Base-by-base conservation (phyloP, 257 asterid genomes). In the Parsonsia alboflavescens region DNA sequence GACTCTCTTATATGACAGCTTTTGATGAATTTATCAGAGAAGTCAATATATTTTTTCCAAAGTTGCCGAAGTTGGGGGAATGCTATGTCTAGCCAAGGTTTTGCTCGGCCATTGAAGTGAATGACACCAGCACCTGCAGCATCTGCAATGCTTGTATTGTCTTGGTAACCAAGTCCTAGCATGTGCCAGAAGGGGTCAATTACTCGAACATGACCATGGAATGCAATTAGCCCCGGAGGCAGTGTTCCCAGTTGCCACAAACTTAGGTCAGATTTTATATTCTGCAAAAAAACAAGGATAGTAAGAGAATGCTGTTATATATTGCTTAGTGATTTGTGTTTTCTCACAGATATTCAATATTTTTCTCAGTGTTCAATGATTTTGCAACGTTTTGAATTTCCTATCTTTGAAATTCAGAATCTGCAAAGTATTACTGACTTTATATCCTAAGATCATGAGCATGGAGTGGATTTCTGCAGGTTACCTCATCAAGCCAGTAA, bases 61-160 rank as follows among this genome's bases (percentile, higher is more conserved):
- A 94, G 82, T 28, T 89, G 86, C 58, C 91, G 86, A 54, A 94
- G 88, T 53, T 94, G 84, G 74, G 97, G 97, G 80, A 94, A 90
- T 75, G 97, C 97, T 80, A 94, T 94, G 68, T 94, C 98, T 10
- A 94, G 89, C 98, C 98, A 94, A 73, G 98, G 98, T 87, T 94
- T 94, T 76, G 98, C 97, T 87, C 97, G 83, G 56, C 98, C 98
- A 68, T 94, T 94, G 78, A 87, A 91, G 81, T 94, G 98, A 80
- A 92, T 68, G 22, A 93, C 98, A 8, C 89, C 98, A 16, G 98
- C 98, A 70, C 77, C 83, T 80, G 85, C 86, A 79, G 95, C 97
- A 71, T 83, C 90, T 52, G 82, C 84, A 65, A 86, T 36, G 39
- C 90, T 86, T 30, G 97, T 91, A 77, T 89, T 91, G 15, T 90